Conservation (phyloP, 345 rosid genomes). For the Triadica sebifera region DNA sequence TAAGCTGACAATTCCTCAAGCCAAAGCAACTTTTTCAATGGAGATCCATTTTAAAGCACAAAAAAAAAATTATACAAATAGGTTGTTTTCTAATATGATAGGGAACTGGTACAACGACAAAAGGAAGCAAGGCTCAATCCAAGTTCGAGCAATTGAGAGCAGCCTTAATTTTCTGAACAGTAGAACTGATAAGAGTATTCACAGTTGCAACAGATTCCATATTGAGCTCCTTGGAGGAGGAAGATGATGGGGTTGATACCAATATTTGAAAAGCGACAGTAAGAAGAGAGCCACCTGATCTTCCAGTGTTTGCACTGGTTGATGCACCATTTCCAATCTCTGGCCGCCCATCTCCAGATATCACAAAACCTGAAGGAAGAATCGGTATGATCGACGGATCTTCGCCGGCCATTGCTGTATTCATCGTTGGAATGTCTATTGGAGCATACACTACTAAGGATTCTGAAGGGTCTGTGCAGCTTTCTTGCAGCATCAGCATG, state of each 20-base stretch:
- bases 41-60: too few relatives aligned
- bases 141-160: slow-evolving; percentile 31
- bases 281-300: slow-evolving; percentile 45
- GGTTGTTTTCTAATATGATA: too few relatives aligned
- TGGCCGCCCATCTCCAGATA: slow-evolving; percentile 46
- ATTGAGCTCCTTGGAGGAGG: slow-evolving; percentile 21
- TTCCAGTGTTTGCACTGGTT: slow-evolving; percentile 4
- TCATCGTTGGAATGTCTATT: slow-evolving; percentile 35
- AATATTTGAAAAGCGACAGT: slow-evolving; percentile 65
- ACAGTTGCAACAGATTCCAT: slow-evolving; percentile 48
- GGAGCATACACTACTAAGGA: slow-evolving; percentile 64
- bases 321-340: slow-evolving; percentile 7
- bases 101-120: too few relatives aligned
- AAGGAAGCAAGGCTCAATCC: neutral
- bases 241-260: slow-evolving; percentile 24
- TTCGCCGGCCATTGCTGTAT: slow-evolving; percentile 32
- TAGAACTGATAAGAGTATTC: slow-evolving; percentile 49
- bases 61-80: too few relatives aligned
- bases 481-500: slow-evolving; percentile 62
- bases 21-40: too few relatives aligned
- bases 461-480: slow-evolving; percentile 45
- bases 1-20: too few relatives aligned
- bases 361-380: slow-evolving; percentile 74
- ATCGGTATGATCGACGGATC: slow-evolving; percentile 39
- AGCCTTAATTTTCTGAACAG: slow-evolving; percentile 47